phyloP scores from a whole-genome alignment of 106 monocot species.

The Narthecium ossifragum region DNA sequence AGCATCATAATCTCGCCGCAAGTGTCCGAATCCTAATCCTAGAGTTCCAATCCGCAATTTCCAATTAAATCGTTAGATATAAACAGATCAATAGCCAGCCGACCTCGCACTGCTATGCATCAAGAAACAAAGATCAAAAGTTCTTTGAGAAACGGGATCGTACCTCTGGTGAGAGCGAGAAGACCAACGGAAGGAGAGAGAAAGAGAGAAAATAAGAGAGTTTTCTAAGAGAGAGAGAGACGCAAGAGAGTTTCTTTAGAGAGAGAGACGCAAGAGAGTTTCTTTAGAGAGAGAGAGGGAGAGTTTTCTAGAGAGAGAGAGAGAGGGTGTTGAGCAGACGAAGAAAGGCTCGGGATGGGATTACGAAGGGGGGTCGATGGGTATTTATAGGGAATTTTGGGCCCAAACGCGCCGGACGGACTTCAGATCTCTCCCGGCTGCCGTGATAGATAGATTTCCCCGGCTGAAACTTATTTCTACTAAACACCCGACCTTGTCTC shows the following conservation, averaged over 20 bases:
- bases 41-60: not conserved
- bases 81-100: not conserved
- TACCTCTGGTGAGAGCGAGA: not conserved
- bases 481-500: too few species aligned
- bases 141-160: not conserved
- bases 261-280: not conserved
- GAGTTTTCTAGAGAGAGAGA: not conserved
- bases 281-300: not conserved
- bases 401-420: not conserved
- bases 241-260: not conserved
- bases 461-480: not conserved
- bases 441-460: not conserved
- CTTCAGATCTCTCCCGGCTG: conserved; percentile 2
- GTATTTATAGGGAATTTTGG: not conserved
- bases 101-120: not conserved
- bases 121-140: not conserved
- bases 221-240: too few species aligned
- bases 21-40: not conserved
- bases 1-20: not conserved
- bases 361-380: not conserved
- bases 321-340: too few species aligned
- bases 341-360: too few species aligned
- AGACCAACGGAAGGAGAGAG: not conserved
- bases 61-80: not conserved
- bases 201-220: not conserved